Percentiles rank a stretch among this genome's conserved stretches.
Conservation (phyloP, 1,284 basidiomycete species). For the Sporisorium scitamineum region DNA sequence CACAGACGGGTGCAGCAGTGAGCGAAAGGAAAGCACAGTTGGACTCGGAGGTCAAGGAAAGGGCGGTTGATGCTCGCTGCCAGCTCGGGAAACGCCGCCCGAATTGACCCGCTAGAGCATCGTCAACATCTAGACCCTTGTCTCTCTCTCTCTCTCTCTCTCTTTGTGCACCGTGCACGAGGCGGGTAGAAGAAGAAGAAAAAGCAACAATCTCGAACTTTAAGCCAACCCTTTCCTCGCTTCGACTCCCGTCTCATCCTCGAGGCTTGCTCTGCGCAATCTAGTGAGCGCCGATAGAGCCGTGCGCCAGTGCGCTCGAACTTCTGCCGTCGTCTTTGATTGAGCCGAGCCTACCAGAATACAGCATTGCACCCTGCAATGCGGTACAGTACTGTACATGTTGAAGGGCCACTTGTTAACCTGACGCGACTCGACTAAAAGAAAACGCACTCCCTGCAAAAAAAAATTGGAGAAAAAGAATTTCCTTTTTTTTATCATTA, state of each 20-base stretch:
- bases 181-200: neutral
- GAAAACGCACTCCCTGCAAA: neutral
- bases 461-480: neutral
- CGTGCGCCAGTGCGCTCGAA: no score
- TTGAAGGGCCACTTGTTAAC: neutral
- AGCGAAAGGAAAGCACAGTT: neutral
- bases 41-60: neutral
- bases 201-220: slow-evolving; percentile 15
- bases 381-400: no score
- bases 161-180: slow-evolving; percentile 15
- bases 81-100: slow-evolving; percentile 24
- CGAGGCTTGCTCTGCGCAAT: neutral
- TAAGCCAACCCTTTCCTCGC: neutral
- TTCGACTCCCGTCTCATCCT: neutral
- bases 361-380: no score
- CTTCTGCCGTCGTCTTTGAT: no score
- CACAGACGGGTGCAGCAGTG: neutral
- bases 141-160: no score
- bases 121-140: slow-evolving; percentile 20
- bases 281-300: slow-evolving; percentile 2
- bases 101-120: slow-evolving; percentile 15
- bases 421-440: neutral
- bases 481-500: no score
- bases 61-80: slow-evolving; percentile 12
- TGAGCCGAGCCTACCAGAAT: no score